Evolutionary conservation across 192 early-diverging fungal genomes (phyloP).

Genomic region (Umbelopsis sp.): DNA sequence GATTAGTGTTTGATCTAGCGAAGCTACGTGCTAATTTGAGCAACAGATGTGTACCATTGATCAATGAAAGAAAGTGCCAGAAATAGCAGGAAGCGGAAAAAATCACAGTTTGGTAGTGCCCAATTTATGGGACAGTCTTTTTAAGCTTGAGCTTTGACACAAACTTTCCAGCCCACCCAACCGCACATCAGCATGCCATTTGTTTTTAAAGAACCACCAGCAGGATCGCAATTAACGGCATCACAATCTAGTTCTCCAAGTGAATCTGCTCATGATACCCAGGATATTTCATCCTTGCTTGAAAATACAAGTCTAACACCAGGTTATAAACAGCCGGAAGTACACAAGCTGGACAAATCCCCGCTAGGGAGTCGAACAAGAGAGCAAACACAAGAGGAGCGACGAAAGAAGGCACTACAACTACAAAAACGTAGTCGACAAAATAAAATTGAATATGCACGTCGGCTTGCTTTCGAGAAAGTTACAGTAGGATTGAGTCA

Average conservation of each 20-base stretch:
- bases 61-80: background rate
- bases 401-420: constrained; percentile 24
- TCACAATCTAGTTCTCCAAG: background rate
- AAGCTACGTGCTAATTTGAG: background rate
- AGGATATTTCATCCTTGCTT: background rate
- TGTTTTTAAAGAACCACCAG: constrained; percentile 1
- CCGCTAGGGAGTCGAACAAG: constrained; percentile 6
- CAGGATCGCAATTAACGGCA: background rate
- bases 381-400: constrained; percentile 18
- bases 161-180: background rate
- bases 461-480: background rate
- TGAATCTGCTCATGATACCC: background rate
- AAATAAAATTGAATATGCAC: background rate
- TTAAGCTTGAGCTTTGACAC: background rate
- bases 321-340: background rate
- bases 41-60: background rate
- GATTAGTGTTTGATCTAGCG: background rate
- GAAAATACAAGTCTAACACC: background rate
- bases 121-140: background rate
- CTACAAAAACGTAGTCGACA: constrained; percentile 15
- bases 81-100: background rate
- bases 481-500: background rate
- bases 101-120: background rate
- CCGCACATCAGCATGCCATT: background rate
- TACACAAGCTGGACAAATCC: constrained; percentile 21